Evolutionary conservation across 2,329 filamentous ascomycete species (phyloP), one percentile per base, ranked within the genome.

Genomic region (Exophiala mesophila): DNA sequence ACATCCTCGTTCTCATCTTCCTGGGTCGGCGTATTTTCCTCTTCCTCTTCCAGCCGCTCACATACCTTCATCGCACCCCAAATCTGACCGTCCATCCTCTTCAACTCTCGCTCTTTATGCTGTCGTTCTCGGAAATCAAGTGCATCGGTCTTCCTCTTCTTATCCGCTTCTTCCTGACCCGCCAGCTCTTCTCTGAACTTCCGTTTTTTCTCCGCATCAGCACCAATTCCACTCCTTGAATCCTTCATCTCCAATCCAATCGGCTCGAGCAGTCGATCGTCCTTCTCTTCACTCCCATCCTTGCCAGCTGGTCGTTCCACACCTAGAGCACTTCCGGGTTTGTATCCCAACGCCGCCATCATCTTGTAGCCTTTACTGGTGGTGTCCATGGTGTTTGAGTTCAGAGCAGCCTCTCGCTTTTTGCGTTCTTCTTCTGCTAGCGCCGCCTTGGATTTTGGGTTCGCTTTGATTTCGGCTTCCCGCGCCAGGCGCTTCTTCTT

Each of bases 301-400:
- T 44, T 46, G 5, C 57, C 56, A 9, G 55, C 57, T 18, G 66
- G 64, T 6, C 67, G 66, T n/a, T 72, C 69, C 54, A 76, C 79
- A 1, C 92, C 92, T 3, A 97, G 70, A 0, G 80, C 75, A 24
- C 78, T 80, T 17, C 89, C 88, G 15, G 78, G 71, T 44, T 80
- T 83, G 68, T 94, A 98, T 1, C 92, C 92, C 74, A 98, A 86
- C 64, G 87, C 90, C 16, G 87, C 83, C 89, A 98, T 95, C 88
- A 98, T 96, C 52, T 86, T 80, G 49, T 94, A 79, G 1, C 90
- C 92, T 61, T 96, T 97, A 68, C 82, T 94, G 10, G 35, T 51
- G 12, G 63, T 63, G 15, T 81, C 76, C 5, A 95, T 70, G 36
- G 92, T 71, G 4, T 83, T 85, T n/a, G 69, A 85, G 3, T 81